Percentiles rank a stretch among this genome's conserved stretches.
These are phyloP conservation scores for Emergomyces africanus DNA, from an alignment of 2,329 filamentous ascomycete genomes.

Conservation along the genomic window DNA sequence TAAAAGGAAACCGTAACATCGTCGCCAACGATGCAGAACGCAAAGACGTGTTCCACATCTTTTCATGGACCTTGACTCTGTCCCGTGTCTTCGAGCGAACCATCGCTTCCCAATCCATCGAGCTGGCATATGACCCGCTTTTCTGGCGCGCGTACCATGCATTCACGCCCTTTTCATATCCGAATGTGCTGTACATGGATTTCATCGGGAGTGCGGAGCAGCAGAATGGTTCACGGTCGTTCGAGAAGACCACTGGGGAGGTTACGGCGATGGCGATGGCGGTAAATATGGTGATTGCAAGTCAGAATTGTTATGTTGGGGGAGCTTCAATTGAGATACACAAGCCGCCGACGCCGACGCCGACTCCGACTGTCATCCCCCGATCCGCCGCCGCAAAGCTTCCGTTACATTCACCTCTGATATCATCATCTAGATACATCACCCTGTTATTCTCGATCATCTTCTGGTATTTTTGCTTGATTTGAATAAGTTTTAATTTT, in stretches of 20 bases:
- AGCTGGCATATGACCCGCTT: constrained; percentile 5
- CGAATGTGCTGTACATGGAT: constrained; percentile 10
- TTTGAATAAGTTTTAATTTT: constrained; percentile 42
- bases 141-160: constrained; percentile 6
- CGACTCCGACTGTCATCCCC: no score
- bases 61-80: constrained; percentile 11
- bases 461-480: constrained; percentile 40
- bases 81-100: not conserved
- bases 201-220: constrained; percentile 6
- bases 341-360: no score
- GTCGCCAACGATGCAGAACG: constrained; percentile 1
- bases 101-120: constrained; percentile 4
- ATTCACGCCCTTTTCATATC: constrained; percentile 6
- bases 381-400: not conserved
- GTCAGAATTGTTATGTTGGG: constrained; percentile 7
- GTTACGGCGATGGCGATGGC: constrained; percentile 8
- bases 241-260: constrained; percentile 1
- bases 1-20: constrained; percentile 11
- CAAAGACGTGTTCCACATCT: constrained; percentile 7
- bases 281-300: constrained; percentile 7
- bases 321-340: not conserved
- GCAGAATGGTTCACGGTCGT: not conserved
- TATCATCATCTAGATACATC: not conserved
- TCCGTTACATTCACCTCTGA: not conserved
- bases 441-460: not conserved